Evolutionary conservation across 768 basidiomycete species (phyloP).

Genomic region (Zangia roseola): DNA sequence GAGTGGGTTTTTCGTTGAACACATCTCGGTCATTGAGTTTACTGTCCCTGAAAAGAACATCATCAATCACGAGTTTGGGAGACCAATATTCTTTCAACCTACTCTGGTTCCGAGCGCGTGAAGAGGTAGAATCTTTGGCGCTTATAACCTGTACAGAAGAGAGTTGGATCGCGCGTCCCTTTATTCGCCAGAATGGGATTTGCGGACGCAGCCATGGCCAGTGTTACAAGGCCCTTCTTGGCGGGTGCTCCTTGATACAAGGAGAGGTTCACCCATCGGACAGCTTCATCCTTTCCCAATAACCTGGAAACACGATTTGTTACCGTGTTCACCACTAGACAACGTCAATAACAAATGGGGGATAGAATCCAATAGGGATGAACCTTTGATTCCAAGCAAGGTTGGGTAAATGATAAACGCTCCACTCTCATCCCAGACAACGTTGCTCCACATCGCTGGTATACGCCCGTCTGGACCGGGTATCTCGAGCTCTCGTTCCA

Average conservation of each 20-base stretch:
- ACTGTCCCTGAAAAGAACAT: conserved; percentile 55
- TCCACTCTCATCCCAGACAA: conserved; percentile 97
- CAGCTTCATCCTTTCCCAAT: conserved; percentile 91
- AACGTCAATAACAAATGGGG: not conserved
- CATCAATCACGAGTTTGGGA: not conserved
- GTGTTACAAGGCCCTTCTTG: conserved; percentile 81
- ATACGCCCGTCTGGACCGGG: conserved; percentile 70
- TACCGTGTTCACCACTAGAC: conserved; percentile 85
- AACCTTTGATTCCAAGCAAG: conserved; percentile 93
- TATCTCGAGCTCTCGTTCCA: conserved; percentile 87
- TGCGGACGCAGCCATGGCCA: conserved; percentile 93
- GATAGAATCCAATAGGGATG: conserved; percentile 11
- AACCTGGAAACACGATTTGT: conserved; percentile 90
- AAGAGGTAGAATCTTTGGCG: conserved; percentile 93
- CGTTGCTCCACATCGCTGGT: conserved; percentile 81
- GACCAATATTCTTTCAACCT: conserved; percentile 32
- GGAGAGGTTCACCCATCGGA: conserved; percentile 84
- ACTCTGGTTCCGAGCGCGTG: conserved; percentile 89
- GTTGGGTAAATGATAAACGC: conserved; percentile 94
- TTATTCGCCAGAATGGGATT: conserved; percentile 93
- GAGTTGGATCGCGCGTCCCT: conserved; percentile 80
- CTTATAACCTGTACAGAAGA: conserved; percentile 93
- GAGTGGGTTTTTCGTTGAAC: conserved; percentile 96
- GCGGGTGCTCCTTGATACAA: conserved; percentile 93
- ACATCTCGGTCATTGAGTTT: conserved; percentile 91